phyloP scores from a whole-genome alignment of 306 rosid species.

The cucumber (Cucumis sativus) region DNA sequence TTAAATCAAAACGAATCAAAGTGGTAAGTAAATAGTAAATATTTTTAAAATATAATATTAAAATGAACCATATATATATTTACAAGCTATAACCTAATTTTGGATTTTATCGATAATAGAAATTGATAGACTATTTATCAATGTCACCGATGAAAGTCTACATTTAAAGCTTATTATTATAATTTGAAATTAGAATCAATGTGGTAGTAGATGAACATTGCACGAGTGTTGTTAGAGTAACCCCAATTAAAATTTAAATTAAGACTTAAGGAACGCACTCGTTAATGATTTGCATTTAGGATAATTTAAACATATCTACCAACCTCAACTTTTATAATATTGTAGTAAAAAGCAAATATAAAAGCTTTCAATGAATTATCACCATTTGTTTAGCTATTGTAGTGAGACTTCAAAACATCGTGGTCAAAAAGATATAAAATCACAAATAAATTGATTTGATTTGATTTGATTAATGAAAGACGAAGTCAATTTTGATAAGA shows the following conservation, averaged over 20 bases:
- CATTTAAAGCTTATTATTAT: too few species aligned
- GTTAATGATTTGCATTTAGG: not conserved
- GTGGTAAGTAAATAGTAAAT: too few species aligned
- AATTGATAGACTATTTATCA: too few species aligned
- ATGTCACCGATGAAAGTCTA: too few species aligned
- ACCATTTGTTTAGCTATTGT: not conserved
- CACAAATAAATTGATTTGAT: too few species aligned
- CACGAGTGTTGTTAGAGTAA: not conserved
- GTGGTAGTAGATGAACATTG: not conserved
- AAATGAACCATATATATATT: too few species aligned
- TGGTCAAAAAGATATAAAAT: not conserved
- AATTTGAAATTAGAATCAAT: too few species aligned
- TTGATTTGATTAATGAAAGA: not conserved
- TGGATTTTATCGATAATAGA: too few species aligned
- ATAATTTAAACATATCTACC: not conserved
- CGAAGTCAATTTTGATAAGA: not conserved
- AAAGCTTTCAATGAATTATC: not conserved
- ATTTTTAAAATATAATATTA: too few species aligned
- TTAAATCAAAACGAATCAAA: too few species aligned
- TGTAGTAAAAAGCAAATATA: not conserved
- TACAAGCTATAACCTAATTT: too few species aligned
- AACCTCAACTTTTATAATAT: not conserved
- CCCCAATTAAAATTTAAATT: not conserved
- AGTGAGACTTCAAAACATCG: not conserved
- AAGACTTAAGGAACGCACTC: not conserved